phyloP scores from a whole-genome alignment of 2,329 filamentous ascomycete genomes.

The Ceratocystis ficicola region DNA sequence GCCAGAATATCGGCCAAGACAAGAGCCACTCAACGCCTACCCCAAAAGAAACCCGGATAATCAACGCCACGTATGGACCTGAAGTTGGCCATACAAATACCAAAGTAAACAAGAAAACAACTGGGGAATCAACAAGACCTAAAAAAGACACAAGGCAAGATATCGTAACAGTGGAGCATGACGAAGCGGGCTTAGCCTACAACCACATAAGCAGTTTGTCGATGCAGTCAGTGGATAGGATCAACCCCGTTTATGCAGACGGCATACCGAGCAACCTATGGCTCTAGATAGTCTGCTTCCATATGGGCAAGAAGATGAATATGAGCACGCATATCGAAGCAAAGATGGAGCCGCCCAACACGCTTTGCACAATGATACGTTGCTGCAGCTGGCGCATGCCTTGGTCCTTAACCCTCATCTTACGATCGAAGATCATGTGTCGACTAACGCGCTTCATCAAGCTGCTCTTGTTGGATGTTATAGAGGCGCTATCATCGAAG shows the following conservation, averaged over 20 bases:
- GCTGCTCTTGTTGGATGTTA: constrained; percentile 25
- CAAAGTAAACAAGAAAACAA: constrained; percentile 4
- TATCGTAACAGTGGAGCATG: background rate
- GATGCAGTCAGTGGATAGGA: no score
- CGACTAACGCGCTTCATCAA: constrained; percentile 29
- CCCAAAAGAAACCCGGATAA: background rate
- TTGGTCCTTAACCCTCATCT: constrained; percentile 35
- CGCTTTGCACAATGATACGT: constrained; percentile 35
- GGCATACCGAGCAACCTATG: background rate
- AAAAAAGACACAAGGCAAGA: constrained; percentile 2
- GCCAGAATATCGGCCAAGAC: background rate
- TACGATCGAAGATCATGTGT: constrained; percentile 39
- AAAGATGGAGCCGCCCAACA: constrained; percentile 32
- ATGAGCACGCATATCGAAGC: constrained; percentile 30
- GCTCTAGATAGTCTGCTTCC: constrained; percentile 29
- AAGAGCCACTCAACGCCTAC: background rate
- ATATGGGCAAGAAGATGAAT: constrained; percentile 36
- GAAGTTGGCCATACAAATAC: background rate
- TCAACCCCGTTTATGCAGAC: background rate
- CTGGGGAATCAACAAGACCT: background rate
- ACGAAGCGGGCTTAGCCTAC: background rate
- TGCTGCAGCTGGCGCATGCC: constrained; percentile 34
- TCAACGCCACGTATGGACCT: background rate
- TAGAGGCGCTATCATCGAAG: constrained; percentile 32
- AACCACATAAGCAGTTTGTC: background rate